phyloP scores from a whole-genome alignment of 495 filamentous ascomycete species.

The Trichoderma parareesei region DNA sequence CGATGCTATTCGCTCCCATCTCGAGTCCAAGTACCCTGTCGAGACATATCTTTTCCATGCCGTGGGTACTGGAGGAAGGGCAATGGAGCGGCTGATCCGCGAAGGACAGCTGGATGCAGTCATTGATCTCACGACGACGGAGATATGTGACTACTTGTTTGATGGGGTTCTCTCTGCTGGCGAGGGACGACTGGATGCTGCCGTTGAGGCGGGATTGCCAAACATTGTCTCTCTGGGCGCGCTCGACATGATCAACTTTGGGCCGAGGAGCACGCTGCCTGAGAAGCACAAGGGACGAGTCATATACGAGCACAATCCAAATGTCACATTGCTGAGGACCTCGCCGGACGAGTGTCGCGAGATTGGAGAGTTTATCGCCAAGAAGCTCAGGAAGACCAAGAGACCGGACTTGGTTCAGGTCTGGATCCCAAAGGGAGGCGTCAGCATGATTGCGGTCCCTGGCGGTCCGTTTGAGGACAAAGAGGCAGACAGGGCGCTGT shows the following conservation, averaged over 20 bases:
- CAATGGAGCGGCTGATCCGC: conserved; percentile 55
- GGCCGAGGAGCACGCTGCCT: conserved; percentile 46
- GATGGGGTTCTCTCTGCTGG: conserved; percentile 56
- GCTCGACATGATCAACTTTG: conserved; percentile 64
- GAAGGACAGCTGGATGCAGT: conserved; percentile 51
- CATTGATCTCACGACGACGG: conserved; percentile 61
- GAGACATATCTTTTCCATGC: conserved; percentile 64
- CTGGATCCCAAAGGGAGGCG: conserved; percentile 46
- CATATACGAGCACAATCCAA: conserved; percentile 57
- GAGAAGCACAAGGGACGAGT: conserved; percentile 32
- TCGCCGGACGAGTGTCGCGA: conserved; percentile 42
- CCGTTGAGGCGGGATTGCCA: conserved; percentile 46
- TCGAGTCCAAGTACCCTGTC: conserved; percentile 31
- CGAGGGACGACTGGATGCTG: conserved; percentile 42
- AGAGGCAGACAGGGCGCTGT: conserved; percentile 30
- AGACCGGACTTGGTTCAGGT: conserved; percentile 39
- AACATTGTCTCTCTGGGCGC: conserved; percentile 57
- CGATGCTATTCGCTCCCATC: conserved; percentile 33
- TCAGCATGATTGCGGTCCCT: conserved; percentile 28
- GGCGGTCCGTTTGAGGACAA: conserved; percentile 30
- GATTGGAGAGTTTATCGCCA: conserved; percentile 45
- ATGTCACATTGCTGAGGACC: conserved; percentile 57
- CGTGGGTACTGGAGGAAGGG: conserved; percentile 56
- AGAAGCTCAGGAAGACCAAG: conserved; percentile 36
- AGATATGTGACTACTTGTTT: conserved; percentile 53